phyloP scores from a whole-genome alignment of 768 basidiomycete species.

The Hydnomerulius pinastri region DNA sequence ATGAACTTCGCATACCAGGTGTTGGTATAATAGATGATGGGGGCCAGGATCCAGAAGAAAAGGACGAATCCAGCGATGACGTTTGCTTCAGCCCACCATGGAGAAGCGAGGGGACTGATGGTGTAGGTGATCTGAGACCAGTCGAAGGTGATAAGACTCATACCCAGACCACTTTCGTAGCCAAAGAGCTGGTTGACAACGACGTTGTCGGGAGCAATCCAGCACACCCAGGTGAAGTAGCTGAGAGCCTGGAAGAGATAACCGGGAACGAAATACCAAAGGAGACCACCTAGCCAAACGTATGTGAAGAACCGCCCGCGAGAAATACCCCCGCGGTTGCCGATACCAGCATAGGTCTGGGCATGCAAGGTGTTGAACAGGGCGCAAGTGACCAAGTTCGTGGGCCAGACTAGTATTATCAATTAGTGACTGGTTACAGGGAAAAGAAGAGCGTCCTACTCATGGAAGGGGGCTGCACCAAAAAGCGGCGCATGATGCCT shows the following conservation, averaged over 20 bases:
- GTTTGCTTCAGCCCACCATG: slow-evolving; percentile 44
- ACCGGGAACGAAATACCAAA: slow-evolving; percentile 67
- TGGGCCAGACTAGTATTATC: slow-evolving; percentile 70
- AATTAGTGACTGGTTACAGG: background rate
- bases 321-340: slow-evolving; percentile 46
- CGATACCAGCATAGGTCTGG: slow-evolving; percentile 47
- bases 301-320: slow-evolving; percentile 55
- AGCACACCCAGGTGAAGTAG: slow-evolving; percentile 61
- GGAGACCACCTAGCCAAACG: slow-evolving; percentile 40
- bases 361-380: slow-evolving; percentile 78
- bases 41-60: slow-evolving; percentile 35
- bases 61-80: slow-evolving; percentile 37
- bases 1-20: slow-evolving; percentile 40
- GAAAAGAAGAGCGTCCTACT: slow-evolving; percentile 37
- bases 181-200: slow-evolving; percentile 79
- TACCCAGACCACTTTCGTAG: slow-evolving; percentile 54
- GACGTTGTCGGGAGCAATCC: slow-evolving; percentile 73
- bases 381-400: slow-evolving; percentile 68
- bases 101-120: slow-evolving; percentile 35
- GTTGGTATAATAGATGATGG: slow-evolving; percentile 35
- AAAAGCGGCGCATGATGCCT: slow-evolving; percentile 60
- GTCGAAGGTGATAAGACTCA: slow-evolving; percentile 80
- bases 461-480: slow-evolving; percentile 67
- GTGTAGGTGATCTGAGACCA: slow-evolving; percentile 76
- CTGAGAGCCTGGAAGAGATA: slow-evolving; percentile 71